phyloP scores from a whole-genome alignment of 495 filamentous ascomycete genomes.

The Ramalina intermedia region DNA sequence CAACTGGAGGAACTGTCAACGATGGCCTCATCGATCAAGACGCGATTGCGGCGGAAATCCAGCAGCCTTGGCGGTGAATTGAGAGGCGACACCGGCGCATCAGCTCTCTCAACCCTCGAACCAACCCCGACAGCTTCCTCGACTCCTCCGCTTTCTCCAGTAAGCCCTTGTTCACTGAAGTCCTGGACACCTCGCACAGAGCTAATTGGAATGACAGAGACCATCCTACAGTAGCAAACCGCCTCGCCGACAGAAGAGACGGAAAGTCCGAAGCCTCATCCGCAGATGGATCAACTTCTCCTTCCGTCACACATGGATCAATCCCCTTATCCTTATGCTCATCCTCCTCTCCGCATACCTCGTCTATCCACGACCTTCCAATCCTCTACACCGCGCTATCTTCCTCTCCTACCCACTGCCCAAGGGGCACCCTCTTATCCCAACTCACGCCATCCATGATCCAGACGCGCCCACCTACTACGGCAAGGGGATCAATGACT shows the following conservation, averaged over 20 bases:
- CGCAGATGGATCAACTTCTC: constrained; percentile 51
- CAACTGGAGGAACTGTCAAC: no score
- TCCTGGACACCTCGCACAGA: neutral
- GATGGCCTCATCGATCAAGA: neutral
- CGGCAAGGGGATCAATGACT: constrained; percentile 75
- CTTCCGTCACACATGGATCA: constrained; percentile 65
- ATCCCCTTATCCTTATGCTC: constrained; percentile 56
- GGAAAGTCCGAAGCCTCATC: constrained; percentile 43
- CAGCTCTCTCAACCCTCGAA: constrained; percentile 39
- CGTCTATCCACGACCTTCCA: constrained; percentile 63
- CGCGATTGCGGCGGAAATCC: constrained; percentile 32
- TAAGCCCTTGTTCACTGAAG: constrained; percentile 13
- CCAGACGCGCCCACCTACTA: constrained; percentile 53
- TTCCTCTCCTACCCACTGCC: constrained; percentile 85
- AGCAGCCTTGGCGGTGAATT: constrained; percentile 36
- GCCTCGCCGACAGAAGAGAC: constrained; percentile 32
- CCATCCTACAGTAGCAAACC: constrained; percentile 15
- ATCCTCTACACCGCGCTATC: constrained; percentile 73
- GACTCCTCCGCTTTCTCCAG: constrained; percentile 26
- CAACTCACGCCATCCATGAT: constrained; percentile 26
- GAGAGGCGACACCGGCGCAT: constrained; percentile 36
- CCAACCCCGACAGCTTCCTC: constrained; percentile 28
- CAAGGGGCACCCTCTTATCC: constrained; percentile 26
- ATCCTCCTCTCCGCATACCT: constrained; percentile 54
- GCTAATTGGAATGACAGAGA: neutral